phyloP scores from a whole-genome alignment of 352 stramenopile genomes.

The Saprolegnia parasitica region DNA sequence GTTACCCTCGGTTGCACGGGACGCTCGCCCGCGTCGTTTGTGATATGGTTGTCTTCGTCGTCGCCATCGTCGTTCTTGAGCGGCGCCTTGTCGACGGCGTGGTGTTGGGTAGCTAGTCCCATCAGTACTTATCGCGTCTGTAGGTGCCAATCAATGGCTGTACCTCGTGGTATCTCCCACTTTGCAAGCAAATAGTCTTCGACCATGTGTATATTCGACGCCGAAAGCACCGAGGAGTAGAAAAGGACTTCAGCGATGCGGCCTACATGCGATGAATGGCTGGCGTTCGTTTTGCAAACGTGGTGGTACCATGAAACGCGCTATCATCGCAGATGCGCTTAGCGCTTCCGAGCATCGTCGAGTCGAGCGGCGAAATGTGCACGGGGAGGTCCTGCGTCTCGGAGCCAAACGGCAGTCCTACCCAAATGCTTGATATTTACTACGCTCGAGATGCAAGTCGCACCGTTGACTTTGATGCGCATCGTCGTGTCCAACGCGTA shows the following conservation, averaged over 20 bases:
- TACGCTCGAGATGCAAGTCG: background rate
- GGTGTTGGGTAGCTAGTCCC: too few species aligned
- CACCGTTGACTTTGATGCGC: constrained; percentile 15
- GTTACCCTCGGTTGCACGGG: background rate
- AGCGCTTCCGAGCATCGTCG: background rate
- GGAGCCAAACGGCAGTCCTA: background rate
- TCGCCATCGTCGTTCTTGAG: background rate
- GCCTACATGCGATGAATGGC: background rate
- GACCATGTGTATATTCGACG: background rate
- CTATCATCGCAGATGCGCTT: background rate
- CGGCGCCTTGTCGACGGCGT: too few species aligned
- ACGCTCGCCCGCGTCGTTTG: background rate
- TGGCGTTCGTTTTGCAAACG: background rate
- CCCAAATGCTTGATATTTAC: background rate
- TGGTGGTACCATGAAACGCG: constrained; percentile 11
- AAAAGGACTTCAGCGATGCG: constrained; percentile 14
- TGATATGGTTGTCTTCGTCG: background rate
- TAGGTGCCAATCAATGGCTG: too few species aligned
- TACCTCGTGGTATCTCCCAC: constrained; percentile 9
- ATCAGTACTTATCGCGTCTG: too few species aligned
- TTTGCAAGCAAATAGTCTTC: background rate
- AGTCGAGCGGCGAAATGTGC: background rate
- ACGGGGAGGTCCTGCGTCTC: background rate
- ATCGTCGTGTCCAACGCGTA: background rate
- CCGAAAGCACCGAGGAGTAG: background rate